Evolutionary conservation across 75 land plant species (phyloP).

Genomic region (Pinus taeda): DNA sequence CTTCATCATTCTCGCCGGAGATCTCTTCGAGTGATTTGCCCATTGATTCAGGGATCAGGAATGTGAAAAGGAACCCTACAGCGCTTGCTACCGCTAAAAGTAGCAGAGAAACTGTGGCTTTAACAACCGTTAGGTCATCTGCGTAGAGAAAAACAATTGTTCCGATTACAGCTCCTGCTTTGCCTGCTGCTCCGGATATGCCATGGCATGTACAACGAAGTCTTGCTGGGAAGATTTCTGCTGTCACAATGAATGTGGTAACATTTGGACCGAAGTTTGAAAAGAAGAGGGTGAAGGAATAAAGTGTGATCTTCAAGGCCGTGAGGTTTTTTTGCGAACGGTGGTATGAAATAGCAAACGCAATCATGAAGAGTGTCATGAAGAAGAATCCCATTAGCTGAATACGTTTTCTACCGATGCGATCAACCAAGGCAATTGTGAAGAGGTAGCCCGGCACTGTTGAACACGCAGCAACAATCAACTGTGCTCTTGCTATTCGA

Average conservation of each 20-base stretch:
- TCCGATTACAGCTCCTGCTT: conserved; percentile 55
- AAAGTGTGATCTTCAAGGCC: conserved; percentile 38
- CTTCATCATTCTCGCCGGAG: conserved; percentile 20
- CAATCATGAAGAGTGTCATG: conserved; percentile 54
- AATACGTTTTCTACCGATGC: conserved; percentile 36
- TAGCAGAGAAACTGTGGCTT: conserved; percentile 15
- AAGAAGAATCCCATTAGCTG: conserved; percentile 53
- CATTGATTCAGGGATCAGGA: conserved; percentile 33
- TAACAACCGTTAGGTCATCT: conserved; percentile 21
- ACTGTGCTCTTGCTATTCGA: conserved; percentile 34
- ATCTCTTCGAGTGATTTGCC: conserved; percentile 35
- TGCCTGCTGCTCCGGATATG: conserved; percentile 45
- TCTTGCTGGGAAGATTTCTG: conserved; percentile 47
- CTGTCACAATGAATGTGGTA: conserved; percentile 48
- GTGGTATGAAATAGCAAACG: conserved; percentile 46
- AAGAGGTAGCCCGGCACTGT: conserved; percentile 67
- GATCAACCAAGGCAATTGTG: conserved; percentile 46
- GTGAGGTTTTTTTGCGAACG: conserved; percentile 20
- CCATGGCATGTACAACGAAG: conserved; percentile 60
- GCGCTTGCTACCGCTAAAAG: conserved; percentile 15
- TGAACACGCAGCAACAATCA: conserved; percentile 53
- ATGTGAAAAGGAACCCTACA: conserved; percentile 26
- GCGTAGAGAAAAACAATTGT: conserved; percentile 53
- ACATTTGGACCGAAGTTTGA: conserved; percentile 57
- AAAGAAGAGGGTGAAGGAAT: conserved; percentile 46